These are phyloP conservation scores for Dryas octopetala DNA, from an alignment of 306 rosid genomes.

Conservation along the genomic window DNA sequence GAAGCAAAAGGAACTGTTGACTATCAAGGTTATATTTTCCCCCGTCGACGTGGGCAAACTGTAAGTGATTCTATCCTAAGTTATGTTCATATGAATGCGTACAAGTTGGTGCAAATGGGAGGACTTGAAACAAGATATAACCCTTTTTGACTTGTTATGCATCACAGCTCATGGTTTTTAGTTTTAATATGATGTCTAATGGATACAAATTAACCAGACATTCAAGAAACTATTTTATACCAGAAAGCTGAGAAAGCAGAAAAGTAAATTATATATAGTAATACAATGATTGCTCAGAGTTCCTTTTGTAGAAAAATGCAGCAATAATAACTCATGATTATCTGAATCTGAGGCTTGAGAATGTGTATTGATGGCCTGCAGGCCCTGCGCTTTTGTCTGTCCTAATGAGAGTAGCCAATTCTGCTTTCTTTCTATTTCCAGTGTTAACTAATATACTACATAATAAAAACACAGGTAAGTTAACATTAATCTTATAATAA, in stretches of 20 bases:
- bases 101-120: background rate
- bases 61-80: slow-evolving; percentile 50
- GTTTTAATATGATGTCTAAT: background rate
- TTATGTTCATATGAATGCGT: background rate
- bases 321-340: background rate
- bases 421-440: background rate
- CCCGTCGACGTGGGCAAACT: slow-evolving; percentile 65
- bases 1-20: slow-evolving; percentile 83
- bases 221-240: background rate
- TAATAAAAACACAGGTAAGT: background rate
- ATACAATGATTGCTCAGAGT: background rate
- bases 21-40: slow-evolving; percentile 93
- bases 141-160: background rate
- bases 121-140: background rate
- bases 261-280: background rate
- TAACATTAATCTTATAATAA: background rate
- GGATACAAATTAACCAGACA: background rate
- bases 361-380: background rate
- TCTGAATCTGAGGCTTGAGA: background rate
- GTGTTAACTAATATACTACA: background rate
- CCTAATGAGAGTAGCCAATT: background rate
- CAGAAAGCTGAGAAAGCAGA: too few species aligned
- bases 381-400: background rate
- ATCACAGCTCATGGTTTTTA: background rate
- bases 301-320: too few species aligned